Conservation (phyloP, 768 basidiomycete species). For the Calocybe gangraenosa region DNA sequence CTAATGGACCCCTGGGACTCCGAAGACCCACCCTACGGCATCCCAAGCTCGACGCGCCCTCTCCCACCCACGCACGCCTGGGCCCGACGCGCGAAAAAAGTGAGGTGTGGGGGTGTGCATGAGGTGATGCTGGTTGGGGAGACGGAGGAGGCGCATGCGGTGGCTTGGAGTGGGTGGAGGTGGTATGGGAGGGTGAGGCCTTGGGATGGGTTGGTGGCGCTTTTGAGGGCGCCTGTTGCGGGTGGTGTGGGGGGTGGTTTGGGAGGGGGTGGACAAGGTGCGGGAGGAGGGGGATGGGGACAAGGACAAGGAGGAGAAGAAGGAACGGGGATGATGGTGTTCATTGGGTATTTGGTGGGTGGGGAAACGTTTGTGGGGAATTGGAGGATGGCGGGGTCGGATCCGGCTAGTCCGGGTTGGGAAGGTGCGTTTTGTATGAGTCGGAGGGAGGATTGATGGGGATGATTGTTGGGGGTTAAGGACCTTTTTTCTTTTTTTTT, state of each 20-base stretch:
- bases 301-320: constrained; percentile 7
- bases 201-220: not conserved
- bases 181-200: not conserved
- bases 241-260: not conserved
- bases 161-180: not conserved
- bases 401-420: constrained; percentile 44
- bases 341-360: constrained; percentile 70
- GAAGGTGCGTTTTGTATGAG: constrained; percentile 51
- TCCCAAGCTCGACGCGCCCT: not conserved
- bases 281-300: not conserved
- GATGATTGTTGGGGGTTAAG: no score
- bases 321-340: constrained; percentile 30
- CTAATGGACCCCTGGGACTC: constrained; percentile 7
- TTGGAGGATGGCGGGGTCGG: constrained; percentile 42
- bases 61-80: not conserved
- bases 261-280: not conserved
- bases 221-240: not conserved
- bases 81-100: not conserved
- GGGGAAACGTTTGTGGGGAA: constrained; percentile 66
- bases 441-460: no score
- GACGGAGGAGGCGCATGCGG: not conserved
- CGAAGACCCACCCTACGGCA: not conserved
- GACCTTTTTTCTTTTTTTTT: no score
- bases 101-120: not conserved
- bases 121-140: not conserved